Base-by-base conservation (phyloP, 148 eudicot species). In the Heliosperma pusillum region DNA sequence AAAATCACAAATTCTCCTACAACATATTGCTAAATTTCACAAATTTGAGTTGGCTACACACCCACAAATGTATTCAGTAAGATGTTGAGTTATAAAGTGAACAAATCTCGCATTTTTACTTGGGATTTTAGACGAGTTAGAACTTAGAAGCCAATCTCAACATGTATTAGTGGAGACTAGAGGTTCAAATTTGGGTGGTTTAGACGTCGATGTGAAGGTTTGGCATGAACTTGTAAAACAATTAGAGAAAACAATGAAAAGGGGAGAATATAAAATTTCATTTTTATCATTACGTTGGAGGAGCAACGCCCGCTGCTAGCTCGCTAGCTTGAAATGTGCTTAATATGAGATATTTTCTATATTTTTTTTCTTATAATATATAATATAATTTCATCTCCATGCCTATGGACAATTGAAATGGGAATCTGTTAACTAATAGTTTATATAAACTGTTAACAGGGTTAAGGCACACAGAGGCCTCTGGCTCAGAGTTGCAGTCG, bases 401-500 rank as follows among this genome's bases (percentile, higher is more conserved):
- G 15, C 40, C 40, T 26, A 10, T 63, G 45, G 45, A 30, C 22
- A 30, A 27, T 17, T 30, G 22, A 33, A 30, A 64, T 15, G 44
- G 30, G n/a, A 64, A 26, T 29, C 36, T 4, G 16, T 29, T 45
- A 15, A 29, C 22, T 20, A 19, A n/a, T 21, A 58, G 62, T 19
- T 58, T 20, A 20, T 58, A n/a, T 58, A 2, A 25, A 61, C 10
- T 27, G 27, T 36, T 20, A 40, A 15, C 20, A 65, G 24, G 17
- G 24, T 19, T 25, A 10, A 6, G 24, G 71, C 10, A 42, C 44
- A 22, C 60, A 17, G 25, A 26, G 21, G 40, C 64, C 63, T 8
- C 21, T 4, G 53, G 55, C 68, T 64, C 27, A 63, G 27, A 70
- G 78, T 57, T 62, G 27, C 57, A 59, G 71, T 67, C 50, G 75